Conservation (phyloP, 441 rosid species). For the Aleurites moluccanus region DNA sequence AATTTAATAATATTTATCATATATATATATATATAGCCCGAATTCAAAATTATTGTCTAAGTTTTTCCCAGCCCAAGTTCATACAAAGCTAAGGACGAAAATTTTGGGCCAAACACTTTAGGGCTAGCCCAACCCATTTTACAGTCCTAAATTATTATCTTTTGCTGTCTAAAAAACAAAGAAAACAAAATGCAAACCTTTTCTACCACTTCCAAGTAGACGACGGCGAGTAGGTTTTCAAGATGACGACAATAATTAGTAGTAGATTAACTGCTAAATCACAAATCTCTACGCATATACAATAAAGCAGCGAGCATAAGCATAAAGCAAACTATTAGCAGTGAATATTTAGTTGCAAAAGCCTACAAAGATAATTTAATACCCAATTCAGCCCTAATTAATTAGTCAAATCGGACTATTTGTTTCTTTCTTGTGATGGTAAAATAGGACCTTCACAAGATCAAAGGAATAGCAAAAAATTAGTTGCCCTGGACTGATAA, state of each 20-base stretch:
- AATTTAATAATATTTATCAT: too few species aligned
- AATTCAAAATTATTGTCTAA: too few species aligned
- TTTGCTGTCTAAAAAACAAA: too few species aligned
- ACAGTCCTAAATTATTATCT: too few species aligned
- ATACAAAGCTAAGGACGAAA: too few species aligned
- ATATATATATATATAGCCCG: too few species aligned
- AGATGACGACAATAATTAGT: not conserved
- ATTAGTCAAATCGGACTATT: not conserved
- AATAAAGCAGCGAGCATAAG: not conserved
- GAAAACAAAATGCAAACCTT: not conserved
- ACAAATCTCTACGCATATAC: conserved; percentile 3
- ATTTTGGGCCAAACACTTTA: too few species aligned
- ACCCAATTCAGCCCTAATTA: conserved; percentile 16
- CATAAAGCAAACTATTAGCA: not conserved
- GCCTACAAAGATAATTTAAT: conserved; percentile 3
- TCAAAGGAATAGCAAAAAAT: conserved; percentile 5
- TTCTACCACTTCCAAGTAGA: not conserved
- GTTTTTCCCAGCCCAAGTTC: too few species aligned
- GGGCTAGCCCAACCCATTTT: too few species aligned
- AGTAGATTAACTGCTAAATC: conserved; percentile 7
- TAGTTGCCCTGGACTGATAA: conserved; percentile 6
- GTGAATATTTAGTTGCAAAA: not conserved
- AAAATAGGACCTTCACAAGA: conserved; percentile 15
- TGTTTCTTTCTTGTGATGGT: conserved; percentile 14
- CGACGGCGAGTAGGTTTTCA: not conserved